A percentile compares a stretch with the other conserved stretches of the same genome.
Conservation (phyloP, 1,284 basidiomycete species). For the Fomitopsis schrenkii region DNA sequence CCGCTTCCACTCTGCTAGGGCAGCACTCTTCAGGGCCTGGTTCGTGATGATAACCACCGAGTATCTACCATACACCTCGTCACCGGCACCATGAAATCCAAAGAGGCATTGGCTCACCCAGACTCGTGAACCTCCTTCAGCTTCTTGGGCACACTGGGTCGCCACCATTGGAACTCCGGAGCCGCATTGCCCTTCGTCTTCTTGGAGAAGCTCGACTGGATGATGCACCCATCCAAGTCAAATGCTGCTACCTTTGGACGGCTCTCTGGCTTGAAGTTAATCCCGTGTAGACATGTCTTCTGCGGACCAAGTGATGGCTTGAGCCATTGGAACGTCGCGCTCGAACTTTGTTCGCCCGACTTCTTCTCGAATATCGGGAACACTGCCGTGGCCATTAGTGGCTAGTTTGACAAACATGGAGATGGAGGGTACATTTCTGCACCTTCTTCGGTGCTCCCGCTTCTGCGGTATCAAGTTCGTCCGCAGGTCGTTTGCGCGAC, state of each 20-base stretch:
- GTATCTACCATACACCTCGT: constrained; percentile 40
- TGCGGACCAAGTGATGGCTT: constrained; percentile 47
- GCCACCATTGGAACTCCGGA: constrained; percentile 78
- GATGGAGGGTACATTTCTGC: constrained; percentile 13
- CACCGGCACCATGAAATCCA: not conserved
- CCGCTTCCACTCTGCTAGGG: constrained; percentile 62
- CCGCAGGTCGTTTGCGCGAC: constrained; percentile 2
- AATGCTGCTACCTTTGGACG: constrained; percentile 70
- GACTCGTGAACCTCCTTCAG: constrained; percentile 55
- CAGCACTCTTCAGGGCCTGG: constrained; percentile 55
- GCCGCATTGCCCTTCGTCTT: constrained; percentile 37
- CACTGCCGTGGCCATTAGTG: constrained; percentile 3
- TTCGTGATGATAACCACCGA: constrained; percentile 80
- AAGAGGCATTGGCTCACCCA: constrained; percentile 43
- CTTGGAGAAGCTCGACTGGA: constrained; percentile 52
- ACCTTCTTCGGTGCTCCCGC: constrained; percentile 5
- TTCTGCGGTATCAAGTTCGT: constrained; percentile 1
- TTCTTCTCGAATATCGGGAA: constrained; percentile 22
- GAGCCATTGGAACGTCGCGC: constrained; percentile 51
- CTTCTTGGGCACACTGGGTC: constrained; percentile 56
- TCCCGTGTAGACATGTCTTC: constrained; percentile 59
- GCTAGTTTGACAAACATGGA: not conserved
- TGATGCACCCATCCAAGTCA: constrained; percentile 87
- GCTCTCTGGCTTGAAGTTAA: constrained; percentile 47
- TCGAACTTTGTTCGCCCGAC: constrained; percentile 1